phyloP scores from a whole-genome alignment of 306 rosid species.

The Ormosia emarginata region DNA sequence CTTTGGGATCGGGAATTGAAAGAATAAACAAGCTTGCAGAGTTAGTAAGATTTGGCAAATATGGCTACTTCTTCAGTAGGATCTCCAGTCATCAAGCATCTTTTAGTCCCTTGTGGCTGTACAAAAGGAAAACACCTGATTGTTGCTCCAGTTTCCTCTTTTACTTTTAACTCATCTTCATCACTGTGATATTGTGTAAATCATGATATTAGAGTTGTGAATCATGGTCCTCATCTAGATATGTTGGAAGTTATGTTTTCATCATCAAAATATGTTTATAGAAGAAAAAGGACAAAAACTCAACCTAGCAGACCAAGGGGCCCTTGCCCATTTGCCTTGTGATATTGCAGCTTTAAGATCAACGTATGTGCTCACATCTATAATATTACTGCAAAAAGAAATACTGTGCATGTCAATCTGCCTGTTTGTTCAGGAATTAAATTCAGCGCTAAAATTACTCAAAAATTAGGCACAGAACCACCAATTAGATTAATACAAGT shows the following conservation, averaged over 20 bases:
- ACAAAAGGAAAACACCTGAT: constrained; percentile 92
- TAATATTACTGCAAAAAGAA: constrained; percentile 65
- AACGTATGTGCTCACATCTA: constrained; percentile 80
- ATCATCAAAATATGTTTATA: neutral
- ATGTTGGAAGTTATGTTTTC: neutral
- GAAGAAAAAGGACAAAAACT: neutral
- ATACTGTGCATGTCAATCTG: constrained; percentile 1
- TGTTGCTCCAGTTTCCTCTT: constrained; percentile 98
- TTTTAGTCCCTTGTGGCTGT: constrained; percentile 67
- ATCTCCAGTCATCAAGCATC: constrained; percentile 82
- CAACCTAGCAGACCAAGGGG: constrained; percentile 99
- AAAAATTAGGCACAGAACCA: neutral
- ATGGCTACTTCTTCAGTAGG: constrained; percentile 88
- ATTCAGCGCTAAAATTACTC: neutral
- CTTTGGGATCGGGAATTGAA: neutral
- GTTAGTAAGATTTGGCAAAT: constrained; percentile 83
- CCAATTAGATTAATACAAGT: neutral
- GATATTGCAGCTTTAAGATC: constrained; percentile 89
- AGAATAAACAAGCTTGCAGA: neutral
- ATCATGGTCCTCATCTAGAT: constrained; percentile 7
- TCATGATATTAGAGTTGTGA: constrained; percentile 26
- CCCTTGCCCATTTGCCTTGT: constrained; percentile 97
- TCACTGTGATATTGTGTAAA: constrained; percentile 47
- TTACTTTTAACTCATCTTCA: constrained; percentile 76
- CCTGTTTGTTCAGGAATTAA: neutral